phyloP scores from a whole-genome alignment of 1,139 yeast species.

The Saccharomyces hybrid region DNA sequence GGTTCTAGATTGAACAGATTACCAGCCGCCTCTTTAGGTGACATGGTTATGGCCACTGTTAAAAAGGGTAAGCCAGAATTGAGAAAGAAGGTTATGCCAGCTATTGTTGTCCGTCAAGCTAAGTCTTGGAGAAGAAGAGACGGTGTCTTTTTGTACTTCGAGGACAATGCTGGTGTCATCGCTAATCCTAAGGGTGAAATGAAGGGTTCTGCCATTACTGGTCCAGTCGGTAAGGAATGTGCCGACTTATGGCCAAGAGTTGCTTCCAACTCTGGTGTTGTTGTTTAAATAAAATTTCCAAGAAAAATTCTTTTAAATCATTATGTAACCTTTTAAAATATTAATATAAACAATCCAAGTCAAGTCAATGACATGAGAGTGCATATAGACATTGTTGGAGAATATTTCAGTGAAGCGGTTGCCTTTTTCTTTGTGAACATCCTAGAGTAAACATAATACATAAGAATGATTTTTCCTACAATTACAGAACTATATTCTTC shows the following conservation, averaged over 20 bases:
- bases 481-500: background rate
- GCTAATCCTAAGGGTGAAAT: conserved; percentile 99
- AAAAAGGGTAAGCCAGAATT: conserved; percentile 99
- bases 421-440: background rate
- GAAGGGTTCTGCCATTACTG: conserved; percentile 99
- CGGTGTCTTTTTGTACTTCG: conserved; percentile 99
- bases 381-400: background rate
- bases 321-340: conserved; percentile 4
- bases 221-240: conserved; percentile 99
- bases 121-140: conserved; percentile 99
- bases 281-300: conserved; percentile 54
- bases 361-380: background rate
- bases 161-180: conserved; percentile 99
- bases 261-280: conserved; percentile 99
- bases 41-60: conserved; percentile 99
- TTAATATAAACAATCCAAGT: conserved; percentile 5
- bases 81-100: conserved; percentile 99
- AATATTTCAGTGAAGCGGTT: background rate
- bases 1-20: conserved; percentile 99
- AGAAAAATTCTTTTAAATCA: conserved; percentile 2
- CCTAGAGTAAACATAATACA: background rate
- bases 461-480: background rate
- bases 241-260: conserved; percentile 99
- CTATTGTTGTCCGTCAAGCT: conserved; percentile 98
- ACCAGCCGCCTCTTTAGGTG: conserved; percentile 99